Percentiles rank a stretch among this genome's conserved stretches.
These are phyloP conservation scores for Populus davidiana DNA, from an alignment of 345 rosid species.

Conservation along the genomic window DNA sequence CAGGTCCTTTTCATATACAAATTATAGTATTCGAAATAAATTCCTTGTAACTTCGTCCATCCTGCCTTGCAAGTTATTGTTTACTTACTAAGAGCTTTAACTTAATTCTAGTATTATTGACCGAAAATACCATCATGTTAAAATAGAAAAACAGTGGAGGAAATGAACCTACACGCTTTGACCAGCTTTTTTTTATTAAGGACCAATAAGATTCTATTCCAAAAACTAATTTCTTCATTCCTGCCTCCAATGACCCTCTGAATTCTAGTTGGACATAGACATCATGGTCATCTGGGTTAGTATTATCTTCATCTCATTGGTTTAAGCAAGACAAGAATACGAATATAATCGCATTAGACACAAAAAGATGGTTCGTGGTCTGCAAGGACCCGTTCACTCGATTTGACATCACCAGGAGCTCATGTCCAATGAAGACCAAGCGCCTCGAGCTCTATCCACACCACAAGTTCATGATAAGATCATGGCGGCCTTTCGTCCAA, in stretches of 20 bases:
- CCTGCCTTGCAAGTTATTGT: too few species aligned
- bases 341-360: not conserved
- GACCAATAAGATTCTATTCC: not conserved
- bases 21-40: too few species aligned
- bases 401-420: not conserved
- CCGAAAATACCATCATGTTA: not conserved
- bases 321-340: not conserved
- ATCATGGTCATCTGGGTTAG: not conserved
- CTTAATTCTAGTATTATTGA: too few species aligned
- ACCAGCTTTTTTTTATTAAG: not conserved
- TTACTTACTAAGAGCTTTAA: too few species aligned
- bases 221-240: not conserved
- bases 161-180: not conserved
- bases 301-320: not conserved
- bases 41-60: too few species aligned
- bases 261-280: not conserved
- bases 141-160: not conserved
- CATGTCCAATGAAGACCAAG: not conserved
- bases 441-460: not conserved
- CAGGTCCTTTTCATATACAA: too few species aligned
- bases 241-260: not conserved
- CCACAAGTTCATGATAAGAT: slow-evolving; percentile 9
- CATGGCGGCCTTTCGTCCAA: not conserved
- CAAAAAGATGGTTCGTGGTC: not conserved
- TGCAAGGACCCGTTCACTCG: not conserved